Evolutionary conservation across 1,284 basidiomycete species (phyloP), one percentile per base, ranked within the genome.

Genomic region (Grifola frondosa): DNA sequence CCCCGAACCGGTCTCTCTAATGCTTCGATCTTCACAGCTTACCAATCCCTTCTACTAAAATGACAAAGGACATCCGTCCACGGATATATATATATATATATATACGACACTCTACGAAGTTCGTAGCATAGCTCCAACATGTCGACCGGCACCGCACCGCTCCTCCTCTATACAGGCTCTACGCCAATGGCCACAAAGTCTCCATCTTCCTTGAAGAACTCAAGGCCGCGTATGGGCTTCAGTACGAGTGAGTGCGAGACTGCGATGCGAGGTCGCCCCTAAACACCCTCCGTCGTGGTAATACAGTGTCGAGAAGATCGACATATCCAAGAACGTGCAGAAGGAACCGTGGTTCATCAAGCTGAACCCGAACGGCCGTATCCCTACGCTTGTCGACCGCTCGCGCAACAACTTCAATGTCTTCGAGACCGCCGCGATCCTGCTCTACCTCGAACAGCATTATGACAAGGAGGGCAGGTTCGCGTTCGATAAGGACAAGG

Each of bases 121-220:
- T n/a, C n/a, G n/a, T n/a, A n/a, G n/a, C n/a, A n/a, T n/a, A n/a
- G n/a, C 28, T 16, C 26, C 25, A 30, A 22, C 28, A 57, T 59
- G 58, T 44, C 53, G 22, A 40, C 50, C 21, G 36, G 40, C 17
- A 40, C 61, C 19, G 77, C 77, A 50, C 70, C 74, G 9, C 68
- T 89, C 54, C 50, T 81, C 41, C 69, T 91, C 26, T 89, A 86
- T 67, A 83, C 80, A 7, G 68, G 60, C 3, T 48, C 62, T 15
- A 88, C 86, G 0, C 85, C 13, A 90, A 88, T 49, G 84, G 88
- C n/a, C 60, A 72, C 51, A 59, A 81, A 57, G 71, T 58, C 30
- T 52, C 61, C n/a, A 46, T 59, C 25, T 59, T 61, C 45, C 58
- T 64, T 26, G 60, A 64, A 42, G 62, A 63, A 50, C 58, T 64